Evolutionary conservation across 2,329 filamentous ascomycete genomes (phyloP).

Genomic region (Cladorrhinum sp.): DNA sequence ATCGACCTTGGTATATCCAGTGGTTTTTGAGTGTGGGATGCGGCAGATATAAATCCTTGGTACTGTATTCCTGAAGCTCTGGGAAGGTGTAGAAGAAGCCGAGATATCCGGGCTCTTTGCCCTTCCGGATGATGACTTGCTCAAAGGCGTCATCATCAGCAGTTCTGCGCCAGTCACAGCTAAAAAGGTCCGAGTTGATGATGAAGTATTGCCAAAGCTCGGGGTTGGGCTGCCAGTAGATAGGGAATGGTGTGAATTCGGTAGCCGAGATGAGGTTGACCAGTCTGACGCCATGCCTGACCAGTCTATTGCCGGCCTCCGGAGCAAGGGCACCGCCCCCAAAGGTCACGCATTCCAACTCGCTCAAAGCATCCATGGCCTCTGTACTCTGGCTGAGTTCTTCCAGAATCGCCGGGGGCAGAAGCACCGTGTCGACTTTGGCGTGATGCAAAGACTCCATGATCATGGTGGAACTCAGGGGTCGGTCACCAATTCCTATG

Average conservation of each 20-base stretch:
- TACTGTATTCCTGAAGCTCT: slow-evolving; percentile 39
- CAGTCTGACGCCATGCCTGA: slow-evolving; percentile 34
- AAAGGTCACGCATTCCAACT: slow-evolving; percentile 35
- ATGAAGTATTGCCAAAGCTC: slow-evolving; percentile 44
- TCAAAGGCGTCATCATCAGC: slow-evolving; percentile 36
- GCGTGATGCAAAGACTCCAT: slow-evolving; percentile 32
- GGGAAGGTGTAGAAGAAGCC: slow-evolving; percentile 43
- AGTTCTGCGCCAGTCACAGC: slow-evolving; percentile 39
- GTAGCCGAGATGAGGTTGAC: slow-evolving; percentile 41
- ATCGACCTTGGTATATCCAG: slow-evolving; percentile 36
- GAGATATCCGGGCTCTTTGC: slow-evolving; percentile 36
- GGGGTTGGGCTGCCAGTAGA: slow-evolving; percentile 34
- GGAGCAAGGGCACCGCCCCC: slow-evolving; percentile 40
- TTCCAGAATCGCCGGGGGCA: slow-evolving; percentile 42
- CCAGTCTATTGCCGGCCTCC: slow-evolving; percentile 38
- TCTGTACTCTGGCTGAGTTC: slow-evolving; percentile 39
- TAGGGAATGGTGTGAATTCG: slow-evolving; percentile 38
- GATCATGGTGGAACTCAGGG: slow-evolving; percentile 35
- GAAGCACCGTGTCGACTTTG: slow-evolving; percentile 28
- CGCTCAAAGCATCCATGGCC: slow-evolving; percentile 32
- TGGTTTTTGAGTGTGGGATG: slow-evolving; percentile 38
- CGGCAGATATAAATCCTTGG: slow-evolving; percentile 42
- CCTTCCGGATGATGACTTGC: slow-evolving; percentile 39
- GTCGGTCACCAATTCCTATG: slow-evolving; percentile 33
- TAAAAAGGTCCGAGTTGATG: slow-evolving; percentile 40